Evolutionary conservation across 2,329 filamentous ascomycete species (phyloP).

Genomic region (Alternaria longipes): DNA sequence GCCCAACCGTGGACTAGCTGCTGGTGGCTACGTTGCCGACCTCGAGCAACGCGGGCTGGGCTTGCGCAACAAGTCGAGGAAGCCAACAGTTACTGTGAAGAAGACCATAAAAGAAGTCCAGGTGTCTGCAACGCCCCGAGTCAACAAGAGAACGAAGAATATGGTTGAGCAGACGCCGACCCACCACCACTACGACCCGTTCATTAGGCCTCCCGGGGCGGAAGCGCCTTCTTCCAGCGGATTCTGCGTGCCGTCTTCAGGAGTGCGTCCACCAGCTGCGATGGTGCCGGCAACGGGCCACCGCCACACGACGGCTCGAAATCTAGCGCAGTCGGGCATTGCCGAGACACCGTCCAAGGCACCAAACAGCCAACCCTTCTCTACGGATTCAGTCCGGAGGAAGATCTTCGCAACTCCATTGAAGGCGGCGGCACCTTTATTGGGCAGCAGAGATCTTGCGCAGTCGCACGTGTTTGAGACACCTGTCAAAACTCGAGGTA

Average conservation of each 20-base stretch:
- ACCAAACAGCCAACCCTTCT: conserved; percentile 42
- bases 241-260: conserved; percentile 54
- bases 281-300: conserved; percentile 40
- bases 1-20: conserved; percentile 76
- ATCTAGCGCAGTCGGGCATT: conserved; percentile 41
- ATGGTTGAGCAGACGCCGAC: conserved; percentile 43
- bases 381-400: conserved; percentile 35
- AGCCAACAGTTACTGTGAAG: conserved; percentile 38
- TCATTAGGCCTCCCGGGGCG: conserved; percentile 25
- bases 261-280: conserved; percentile 39
- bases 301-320: conserved; percentile 41
- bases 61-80: conserved; percentile 37
- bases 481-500: conserved; percentile 31
- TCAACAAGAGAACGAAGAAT: conserved; percentile 44
- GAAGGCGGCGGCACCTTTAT: conserved; percentile 27
- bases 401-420: conserved; percentile 47
- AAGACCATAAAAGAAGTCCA: conserved; percentile 48
- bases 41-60: conserved; percentile 65
- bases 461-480: conserved; percentile 33
- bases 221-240: conserved; percentile 39
- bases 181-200: conserved; percentile 37
- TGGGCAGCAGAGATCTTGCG: conserved; percentile 1
- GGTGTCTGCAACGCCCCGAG: conserved; percentile 56
- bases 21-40: conserved; percentile 72
- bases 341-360: conserved; percentile 56